Evolutionary conservation across 148 eudicot species (phyloP).

Genomic region (Camellia lanceoleosa): DNA sequence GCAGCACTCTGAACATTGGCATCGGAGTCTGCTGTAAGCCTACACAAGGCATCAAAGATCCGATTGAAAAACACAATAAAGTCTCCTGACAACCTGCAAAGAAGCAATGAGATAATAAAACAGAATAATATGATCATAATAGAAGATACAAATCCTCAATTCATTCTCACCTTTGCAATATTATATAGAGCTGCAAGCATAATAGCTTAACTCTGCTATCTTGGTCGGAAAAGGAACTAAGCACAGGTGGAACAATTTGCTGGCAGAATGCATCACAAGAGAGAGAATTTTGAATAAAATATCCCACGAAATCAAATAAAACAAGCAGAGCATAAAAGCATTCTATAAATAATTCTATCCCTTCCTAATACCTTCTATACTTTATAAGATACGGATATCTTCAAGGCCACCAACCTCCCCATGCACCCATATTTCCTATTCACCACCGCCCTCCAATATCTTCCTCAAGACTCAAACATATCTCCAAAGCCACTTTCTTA

Average conservation of each 20-base stretch:
- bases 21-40: constrained; percentile 96
- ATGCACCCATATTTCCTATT: too few relatives aligned
- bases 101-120: constrained; percentile 21
- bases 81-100: constrained; percentile 97
- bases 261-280: constrained; percentile 30
- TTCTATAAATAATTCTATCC: too few relatives aligned
- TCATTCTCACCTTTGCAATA: constrained; percentile 80
- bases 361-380: too few relatives aligned
- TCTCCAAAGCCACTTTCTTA: too few relatives aligned
- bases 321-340: background rate
- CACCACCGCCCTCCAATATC: too few relatives aligned
- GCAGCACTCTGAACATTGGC: constrained; percentile 99
- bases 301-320: constrained; percentile 6
- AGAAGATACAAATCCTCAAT: constrained; percentile 5
- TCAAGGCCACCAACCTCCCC: too few relatives aligned
- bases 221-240: constrained; percentile 79
- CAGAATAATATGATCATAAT: background rate
- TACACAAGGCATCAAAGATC: constrained; percentile 93
- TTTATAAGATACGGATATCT: too few relatives aligned
- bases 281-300: constrained; percentile 13
- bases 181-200: constrained; percentile 96
- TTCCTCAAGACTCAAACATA: too few relatives aligned
- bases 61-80: constrained; percentile 89
- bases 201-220: constrained; percentile 98
- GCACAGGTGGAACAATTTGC: constrained; percentile 98